Conservation (phyloP, 2,329 filamentous ascomycete genomes). For the Neurospora sp. region DNA sequence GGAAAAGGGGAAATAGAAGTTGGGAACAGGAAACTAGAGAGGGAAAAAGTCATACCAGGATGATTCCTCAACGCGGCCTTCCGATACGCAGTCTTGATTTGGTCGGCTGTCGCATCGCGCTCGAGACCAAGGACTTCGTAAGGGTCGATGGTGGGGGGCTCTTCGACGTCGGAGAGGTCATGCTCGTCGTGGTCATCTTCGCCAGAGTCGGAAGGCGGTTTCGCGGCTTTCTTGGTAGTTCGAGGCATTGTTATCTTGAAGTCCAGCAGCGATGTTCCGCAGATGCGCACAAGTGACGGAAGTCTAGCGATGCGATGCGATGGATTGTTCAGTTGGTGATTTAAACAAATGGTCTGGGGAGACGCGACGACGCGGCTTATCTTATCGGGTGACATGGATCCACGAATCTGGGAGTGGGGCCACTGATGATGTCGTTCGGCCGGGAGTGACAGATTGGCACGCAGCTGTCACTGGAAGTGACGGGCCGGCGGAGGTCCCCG, state of each 20-base stretch:
- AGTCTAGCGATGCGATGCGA: not conserved
- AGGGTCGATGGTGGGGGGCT: slow-evolving; percentile 59
- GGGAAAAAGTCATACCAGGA: slow-evolving; percentile 47
- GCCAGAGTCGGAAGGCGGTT: not conserved
- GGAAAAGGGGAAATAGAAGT: not conserved
- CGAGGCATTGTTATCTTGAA: not conserved
- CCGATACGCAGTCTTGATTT: slow-evolving; percentile 86
- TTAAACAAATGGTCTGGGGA: not conserved
- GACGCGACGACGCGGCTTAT: not conserved
- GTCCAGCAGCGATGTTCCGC: not conserved
- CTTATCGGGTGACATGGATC: not conserved
- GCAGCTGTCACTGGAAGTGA: not conserved
- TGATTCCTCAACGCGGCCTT: slow-evolving; percentile 84
- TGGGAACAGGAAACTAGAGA: too few relatives aligned
- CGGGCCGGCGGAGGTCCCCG: not conserved
- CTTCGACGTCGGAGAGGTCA: slow-evolving; percentile 39
- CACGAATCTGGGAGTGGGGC: not conserved
- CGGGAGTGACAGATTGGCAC: too few relatives aligned
- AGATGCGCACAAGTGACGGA: not conserved
- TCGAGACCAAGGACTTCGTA: slow-evolving; percentile 71
- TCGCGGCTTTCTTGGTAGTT: not conserved
- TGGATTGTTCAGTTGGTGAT: not conserved
- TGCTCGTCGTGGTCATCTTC: slow-evolving; percentile 24
- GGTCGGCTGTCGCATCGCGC: slow-evolving; percentile 59
- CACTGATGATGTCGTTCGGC: not conserved